phyloP scores from a whole-genome alignment of 208 protist genomes.

The Leptomonas pyrrhocoris region DNA sequence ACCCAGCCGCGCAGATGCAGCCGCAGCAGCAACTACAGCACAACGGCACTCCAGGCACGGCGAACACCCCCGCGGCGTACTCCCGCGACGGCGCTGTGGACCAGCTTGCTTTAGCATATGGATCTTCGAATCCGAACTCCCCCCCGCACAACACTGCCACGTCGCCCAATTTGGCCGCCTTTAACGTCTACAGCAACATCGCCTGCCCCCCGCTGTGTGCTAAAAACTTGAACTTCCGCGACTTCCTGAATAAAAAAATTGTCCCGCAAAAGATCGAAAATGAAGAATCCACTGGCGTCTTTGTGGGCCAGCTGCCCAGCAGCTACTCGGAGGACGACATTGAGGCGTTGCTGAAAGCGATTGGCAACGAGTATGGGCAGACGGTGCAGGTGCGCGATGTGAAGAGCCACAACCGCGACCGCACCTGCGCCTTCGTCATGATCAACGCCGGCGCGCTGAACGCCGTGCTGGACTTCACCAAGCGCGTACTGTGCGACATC shows the following conservation, averaged over 20 bases:
- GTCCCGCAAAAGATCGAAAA: conserved; percentile 36
- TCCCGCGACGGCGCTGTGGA: conserved; percentile 17
- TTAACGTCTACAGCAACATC: conserved; percentile 64
- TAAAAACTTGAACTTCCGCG: conserved; percentile 55
- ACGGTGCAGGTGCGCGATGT: conserved; percentile 73
- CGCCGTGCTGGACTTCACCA: conserved; percentile 63
- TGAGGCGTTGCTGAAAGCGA: conserved; percentile 63
- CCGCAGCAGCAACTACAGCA: conserved; percentile 1
- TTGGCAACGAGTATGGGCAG: conserved; percentile 54
- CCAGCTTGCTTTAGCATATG: neutral
- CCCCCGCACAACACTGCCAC: conserved; percentile 28
- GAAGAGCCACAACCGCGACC: conserved; percentile 81
- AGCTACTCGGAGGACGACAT: conserved; percentile 80
- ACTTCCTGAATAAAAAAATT: conserved; percentile 43
- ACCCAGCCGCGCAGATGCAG: neutral
- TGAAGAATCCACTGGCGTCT: conserved; percentile 71
- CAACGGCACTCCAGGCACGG: neutral
- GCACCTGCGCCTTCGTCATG: conserved; percentile 86
- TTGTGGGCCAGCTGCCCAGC: conserved; percentile 81
- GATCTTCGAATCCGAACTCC: conserved; percentile 14
- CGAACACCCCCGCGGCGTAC: conserved; percentile 19
- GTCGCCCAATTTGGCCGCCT: conserved; percentile 13
- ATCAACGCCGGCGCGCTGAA: conserved; percentile 61
- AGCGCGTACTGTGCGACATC: conserved; percentile 81
- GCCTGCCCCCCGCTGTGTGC: conserved; percentile 43